Conservation (phyloP, 805 yeast species). For the Ogataea trehalophila region DNA sequence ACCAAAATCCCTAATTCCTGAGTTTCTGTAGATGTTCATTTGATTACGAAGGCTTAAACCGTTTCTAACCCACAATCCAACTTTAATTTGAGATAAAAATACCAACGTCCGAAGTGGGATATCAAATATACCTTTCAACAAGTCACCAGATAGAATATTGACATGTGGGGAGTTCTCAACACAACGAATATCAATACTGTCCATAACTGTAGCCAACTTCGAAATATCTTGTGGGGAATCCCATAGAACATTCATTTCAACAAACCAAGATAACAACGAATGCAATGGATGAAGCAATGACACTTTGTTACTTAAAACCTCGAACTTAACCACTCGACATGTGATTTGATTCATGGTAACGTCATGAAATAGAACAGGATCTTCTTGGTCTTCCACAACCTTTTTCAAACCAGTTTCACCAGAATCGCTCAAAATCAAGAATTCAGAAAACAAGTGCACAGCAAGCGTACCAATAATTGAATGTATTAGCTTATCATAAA, state of each 20-base stretch:
- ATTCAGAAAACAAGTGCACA: slow-evolving; percentile 10
- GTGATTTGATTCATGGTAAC: slow-evolving; percentile 19
- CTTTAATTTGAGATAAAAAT: slow-evolving; percentile 73
- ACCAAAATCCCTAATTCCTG: slow-evolving; percentile 79
- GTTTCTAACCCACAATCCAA: slow-evolving; percentile 93
- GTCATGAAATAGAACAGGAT: slow-evolving; percentile 14
- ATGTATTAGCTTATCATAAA: slow-evolving; percentile 7
- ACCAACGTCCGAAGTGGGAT: slow-evolving; percentile 76
- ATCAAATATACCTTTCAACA: slow-evolving; percentile 46
- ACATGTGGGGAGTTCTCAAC: no score
- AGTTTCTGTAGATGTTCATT: slow-evolving; percentile 68
- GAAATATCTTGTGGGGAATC: slow-evolving; percentile 7
- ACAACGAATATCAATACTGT: slow-evolving; percentile 3
- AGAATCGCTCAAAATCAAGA: slow-evolving; percentile 3
- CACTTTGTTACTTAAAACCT: slow-evolving; percentile 44
- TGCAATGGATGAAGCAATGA: slow-evolving; percentile 81
- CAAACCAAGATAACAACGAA: slow-evolving; percentile 63
- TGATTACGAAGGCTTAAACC: slow-evolving; percentile 81
- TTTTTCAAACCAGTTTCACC: slow-evolving; percentile 1
- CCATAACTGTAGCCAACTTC: slow-evolving; percentile 9
- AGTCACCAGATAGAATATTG: slow-evolving; percentile 12
- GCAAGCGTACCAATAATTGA: slow-evolving; percentile 10
- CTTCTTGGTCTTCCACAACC: slow-evolving; percentile 23
- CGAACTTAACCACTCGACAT: slow-evolving; percentile 32
- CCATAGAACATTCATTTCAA: slow-evolving; percentile 43